These are phyloP conservation scores for Candida glucosophila DNA, from an alignment of 1,139 yeast genomes.

Conservation along the genomic window DNA sequence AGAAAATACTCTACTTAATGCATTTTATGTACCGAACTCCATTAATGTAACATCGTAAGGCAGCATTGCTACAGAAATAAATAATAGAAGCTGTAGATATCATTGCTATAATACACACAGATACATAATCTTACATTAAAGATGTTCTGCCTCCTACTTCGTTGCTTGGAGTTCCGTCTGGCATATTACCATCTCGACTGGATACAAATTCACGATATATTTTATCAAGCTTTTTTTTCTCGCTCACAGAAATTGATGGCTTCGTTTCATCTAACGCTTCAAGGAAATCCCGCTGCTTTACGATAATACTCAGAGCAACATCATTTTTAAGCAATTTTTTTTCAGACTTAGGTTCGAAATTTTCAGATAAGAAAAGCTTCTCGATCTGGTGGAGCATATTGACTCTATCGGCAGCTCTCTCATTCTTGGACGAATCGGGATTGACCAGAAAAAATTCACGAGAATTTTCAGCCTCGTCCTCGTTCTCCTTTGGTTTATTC, in stretches of 20 bases:
- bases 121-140: conserved; percentile 45
- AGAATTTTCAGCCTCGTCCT: conserved; percentile 11
- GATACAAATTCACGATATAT: conserved; percentile 71
- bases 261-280: conserved; percentile 69
- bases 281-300: conserved; percentile 48
- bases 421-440: no score
- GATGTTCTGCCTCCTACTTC: conserved; percentile 84
- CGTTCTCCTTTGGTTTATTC: no score
- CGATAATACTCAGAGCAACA: conserved; percentile 18
- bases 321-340: no score
- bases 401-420: conserved; percentile 40
- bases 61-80: no score
- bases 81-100: no score
- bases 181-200: conserved; percentile 84
- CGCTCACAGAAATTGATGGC: conserved; percentile 76
- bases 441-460: conserved; percentile 29
- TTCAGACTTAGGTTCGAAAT: background rate
- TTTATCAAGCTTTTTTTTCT: conserved; percentile 49
- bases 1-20: no score
- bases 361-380: conserved; percentile 17
- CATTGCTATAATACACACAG: no score
- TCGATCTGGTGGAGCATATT: conserved; percentile 38
- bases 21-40: no score
- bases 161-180: conserved; percentile 72
- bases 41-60: no score